A percentile compares a stretch with the other conserved stretches of the same genome.
phyloP scores from a whole-genome alignment of 768 basidiomycete genomes.

The Mycena maculata region DNA sequence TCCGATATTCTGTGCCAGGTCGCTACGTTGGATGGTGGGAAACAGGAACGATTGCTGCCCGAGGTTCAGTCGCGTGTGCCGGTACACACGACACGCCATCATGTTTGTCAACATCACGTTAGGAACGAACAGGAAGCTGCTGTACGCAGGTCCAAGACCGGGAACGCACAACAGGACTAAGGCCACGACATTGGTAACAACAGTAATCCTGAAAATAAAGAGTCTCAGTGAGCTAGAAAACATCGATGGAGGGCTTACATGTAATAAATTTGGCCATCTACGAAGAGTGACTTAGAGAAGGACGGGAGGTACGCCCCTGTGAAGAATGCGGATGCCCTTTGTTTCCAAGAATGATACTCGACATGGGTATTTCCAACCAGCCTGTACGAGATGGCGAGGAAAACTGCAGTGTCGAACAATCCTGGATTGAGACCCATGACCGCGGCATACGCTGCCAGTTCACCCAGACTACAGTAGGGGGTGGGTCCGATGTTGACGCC shows the following conservation, averaged over 20 bases:
- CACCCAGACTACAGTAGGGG: not conserved
- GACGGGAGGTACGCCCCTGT: constrained; percentile 7
- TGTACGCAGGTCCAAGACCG: constrained; percentile 10
- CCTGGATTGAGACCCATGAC: constrained; percentile 3
- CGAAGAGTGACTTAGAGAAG: constrained; percentile 1
- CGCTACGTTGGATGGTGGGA: constrained; percentile 11
- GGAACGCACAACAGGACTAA: constrained; percentile 12
- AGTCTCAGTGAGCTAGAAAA: constrained; percentile 4
- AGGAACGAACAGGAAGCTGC: constrained; percentile 15
- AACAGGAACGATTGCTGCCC: constrained; percentile 17
- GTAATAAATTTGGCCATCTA: constrained; percentile 9
- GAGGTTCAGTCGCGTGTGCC: constrained; percentile 17
- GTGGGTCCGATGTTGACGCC: constrained; percentile 7
- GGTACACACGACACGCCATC: constrained; percentile 16
- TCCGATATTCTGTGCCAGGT: constrained; percentile 5
- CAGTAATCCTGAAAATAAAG: constrained; percentile 16
- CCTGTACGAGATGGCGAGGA: constrained; percentile 6
- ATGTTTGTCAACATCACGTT: constrained; percentile 19
- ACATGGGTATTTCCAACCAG: constrained; percentile 1
- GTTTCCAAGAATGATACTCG: constrained; percentile 1
- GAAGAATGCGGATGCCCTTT: not conserved
- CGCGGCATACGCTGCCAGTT: constrained; percentile 4
- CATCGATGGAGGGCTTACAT: constrained; percentile 8
- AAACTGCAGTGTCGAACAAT: constrained; percentile 8
- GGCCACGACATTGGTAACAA: constrained; percentile 11